Base-by-base conservation (phyloP, 1,284 basidiomycete species). In the Stereum hirsutum region DNA sequence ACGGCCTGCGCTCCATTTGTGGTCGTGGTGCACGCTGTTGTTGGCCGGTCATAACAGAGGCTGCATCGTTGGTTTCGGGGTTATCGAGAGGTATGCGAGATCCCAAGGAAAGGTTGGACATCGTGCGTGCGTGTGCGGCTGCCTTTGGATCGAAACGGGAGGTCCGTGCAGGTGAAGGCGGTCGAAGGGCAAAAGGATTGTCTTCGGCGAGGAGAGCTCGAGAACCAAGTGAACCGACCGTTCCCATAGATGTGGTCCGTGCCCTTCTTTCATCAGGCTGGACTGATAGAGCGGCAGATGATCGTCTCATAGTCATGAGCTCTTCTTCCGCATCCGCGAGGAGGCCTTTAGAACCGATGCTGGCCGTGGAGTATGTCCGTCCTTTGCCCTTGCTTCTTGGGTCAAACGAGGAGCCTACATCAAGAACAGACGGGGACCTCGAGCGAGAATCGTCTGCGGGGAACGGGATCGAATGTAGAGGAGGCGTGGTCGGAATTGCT, bases 81-180 rank as follows among this genome's bases (percentile, higher is more conserved):
- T 77, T 70, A 44, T 79, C 79, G 38, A 77, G 61, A 43, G 81
- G 62, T 55, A 77, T 67, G 41, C 73, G 73, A 23, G 82, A 79
- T 12, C 77, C 79, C 55, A 80, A 58, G 2, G 83, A 81, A 4
- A 70, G 79, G 46, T 77, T 76, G 0, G 85, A 89, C 46, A 71
- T 50, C 2, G 81, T 80, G 24, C 84, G 75, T 21, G 69, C 65
- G 54, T 76, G 79, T 23, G 65, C 64, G 19, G 59, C 61, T 25
- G 61, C 62, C 54, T 84, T 87, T 14, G 84, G 83, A 56, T 88
- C 85, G 55, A 87, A 83, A 30, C 74, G 74, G 23, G 84, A 87
- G 17, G 73, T 70, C 39, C 72, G 72, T 10, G 75, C 64, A 3
- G 69, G 68, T 34, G 72, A 75, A 15, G 79, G 76, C 24, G 78